These are phyloP conservation scores for Kingdonia uniflora DNA, from an alignment of 164 flowering plant species.

Conservation along the genomic window DNA sequence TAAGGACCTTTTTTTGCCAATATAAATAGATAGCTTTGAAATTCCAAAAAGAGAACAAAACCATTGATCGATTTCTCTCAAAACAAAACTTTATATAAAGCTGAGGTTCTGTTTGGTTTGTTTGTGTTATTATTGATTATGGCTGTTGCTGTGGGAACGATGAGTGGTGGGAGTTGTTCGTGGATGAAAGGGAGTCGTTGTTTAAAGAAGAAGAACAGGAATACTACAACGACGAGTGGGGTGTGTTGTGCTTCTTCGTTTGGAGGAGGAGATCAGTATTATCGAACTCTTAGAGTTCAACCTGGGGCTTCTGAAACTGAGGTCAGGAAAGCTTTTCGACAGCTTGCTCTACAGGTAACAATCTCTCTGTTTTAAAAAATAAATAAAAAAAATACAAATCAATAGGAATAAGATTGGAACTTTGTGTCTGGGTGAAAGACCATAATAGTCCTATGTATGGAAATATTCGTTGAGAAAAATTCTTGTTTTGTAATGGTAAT, in stretches of 20 bases:
- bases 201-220: background rate
- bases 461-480: no score
- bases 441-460: no score
- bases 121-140: background rate
- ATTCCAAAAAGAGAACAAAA: constrained; percentile 31
- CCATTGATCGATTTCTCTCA: constrained; percentile 57
- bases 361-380: no score
- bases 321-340: constrained; percentile 73
- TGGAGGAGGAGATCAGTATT: constrained; percentile 3
- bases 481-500: no score
- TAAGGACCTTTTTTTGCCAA: no score
- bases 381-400: no score
- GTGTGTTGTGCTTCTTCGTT: background rate
- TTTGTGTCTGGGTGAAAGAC: no score
- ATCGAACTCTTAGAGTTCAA: constrained; percentile 21
- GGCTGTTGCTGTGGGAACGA: background rate
- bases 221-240: background rate
- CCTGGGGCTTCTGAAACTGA: constrained; percentile 86
- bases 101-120: background rate
- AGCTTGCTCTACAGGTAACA: constrained; percentile 41
- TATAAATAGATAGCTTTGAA: constrained; percentile 16
- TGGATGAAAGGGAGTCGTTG: background rate
- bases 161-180: background rate
- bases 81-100: constrained; percentile 36
- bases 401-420: no score